A percentile compares a stretch with the other conserved stretches of the same genome.
These are phyloP conservation scores for Sugiyamaella paludigena DNA, from an alignment of 1,139 yeast genomes.

Conservation along the genomic window DNA sequence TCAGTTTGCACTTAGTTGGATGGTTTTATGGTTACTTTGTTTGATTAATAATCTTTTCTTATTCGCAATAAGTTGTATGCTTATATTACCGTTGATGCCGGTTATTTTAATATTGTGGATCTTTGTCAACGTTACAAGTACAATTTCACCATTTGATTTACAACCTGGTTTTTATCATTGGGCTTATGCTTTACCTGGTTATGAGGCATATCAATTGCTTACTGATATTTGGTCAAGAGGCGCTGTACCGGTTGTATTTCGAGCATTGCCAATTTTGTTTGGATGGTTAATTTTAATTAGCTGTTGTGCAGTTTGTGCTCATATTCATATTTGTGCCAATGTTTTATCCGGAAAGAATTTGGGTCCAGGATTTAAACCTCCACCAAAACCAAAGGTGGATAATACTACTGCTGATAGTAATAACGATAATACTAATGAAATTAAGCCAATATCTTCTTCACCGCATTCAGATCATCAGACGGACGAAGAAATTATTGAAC, in stretches of 20 bases:
- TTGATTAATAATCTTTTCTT: conserved; percentile 8
- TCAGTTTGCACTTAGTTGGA: conserved; percentile 24
- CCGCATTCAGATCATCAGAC: too few relatives aligned
- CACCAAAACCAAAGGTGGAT: too few relatives aligned
- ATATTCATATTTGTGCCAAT: not conserved
- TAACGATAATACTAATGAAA: too few relatives aligned
- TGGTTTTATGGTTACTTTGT: conserved; percentile 17
- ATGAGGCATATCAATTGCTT: conserved; percentile 59
- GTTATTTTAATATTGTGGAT: conserved; percentile 18
- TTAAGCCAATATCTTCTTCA: too few relatives aligned
- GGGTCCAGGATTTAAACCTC: too few relatives aligned
- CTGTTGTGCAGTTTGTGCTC: not conserved
- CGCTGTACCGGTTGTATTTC: conserved; percentile 46
- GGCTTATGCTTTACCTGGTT: conserved; percentile 20
- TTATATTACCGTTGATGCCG: conserved; percentile 18
- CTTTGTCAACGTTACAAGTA: conserved; percentile 16
- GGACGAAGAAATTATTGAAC: too few relatives aligned
- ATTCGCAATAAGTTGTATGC: conserved; percentile 11
- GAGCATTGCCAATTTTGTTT: conserved; percentile 22
- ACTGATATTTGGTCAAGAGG: conserved; percentile 55
- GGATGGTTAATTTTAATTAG: conserved; percentile 15
- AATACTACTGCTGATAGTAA: too few relatives aligned
- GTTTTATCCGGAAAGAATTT: too few relatives aligned
- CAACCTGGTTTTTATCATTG: conserved; percentile 22
- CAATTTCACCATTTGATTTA: conserved; percentile 17